Evolutionary conservation across 108 stramenopile species (phyloP).

Genomic region (Nitzschia inconspicua): DNA sequence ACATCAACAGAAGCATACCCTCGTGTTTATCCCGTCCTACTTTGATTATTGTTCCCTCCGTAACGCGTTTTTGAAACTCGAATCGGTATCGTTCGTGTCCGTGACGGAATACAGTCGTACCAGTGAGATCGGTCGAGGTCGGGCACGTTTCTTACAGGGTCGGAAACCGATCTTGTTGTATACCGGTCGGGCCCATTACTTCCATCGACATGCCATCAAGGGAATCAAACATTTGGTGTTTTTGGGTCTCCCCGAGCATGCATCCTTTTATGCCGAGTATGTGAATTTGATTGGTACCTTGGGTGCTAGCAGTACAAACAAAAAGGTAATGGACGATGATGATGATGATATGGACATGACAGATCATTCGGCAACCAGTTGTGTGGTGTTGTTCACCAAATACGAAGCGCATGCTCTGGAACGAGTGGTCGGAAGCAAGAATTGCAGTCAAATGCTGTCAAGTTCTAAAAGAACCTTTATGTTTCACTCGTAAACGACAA

Average conservation of each 20-base stretch:
- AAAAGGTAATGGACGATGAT: slow-evolving; percentile 13
- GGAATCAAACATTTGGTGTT: slow-evolving; percentile 88
- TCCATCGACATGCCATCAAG: slow-evolving; percentile 84
- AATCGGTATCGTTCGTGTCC: slow-evolving; percentile 61
- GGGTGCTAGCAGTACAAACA: neutral
- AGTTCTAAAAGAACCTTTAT: slow-evolving; percentile 70
- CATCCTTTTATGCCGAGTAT: slow-evolving; percentile 87
- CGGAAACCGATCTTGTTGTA: slow-evolving; percentile 89
- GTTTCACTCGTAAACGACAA: slow-evolving; percentile 50
- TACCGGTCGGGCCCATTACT: slow-evolving; percentile 94
- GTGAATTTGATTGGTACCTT: slow-evolving; percentile 65
- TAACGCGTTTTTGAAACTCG: slow-evolving; percentile 77
- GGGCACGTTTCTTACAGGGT: slow-evolving; percentile 91
- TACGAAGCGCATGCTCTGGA: slow-evolving; percentile 90
- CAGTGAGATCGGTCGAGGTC: slow-evolving; percentile 82
- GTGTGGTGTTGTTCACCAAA: slow-evolving; percentile 78
- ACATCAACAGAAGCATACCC: slow-evolving; percentile 79
- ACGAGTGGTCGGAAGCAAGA: slow-evolving; percentile 80
- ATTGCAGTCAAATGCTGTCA: slow-evolving; percentile 67
- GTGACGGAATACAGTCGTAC: slow-evolving; percentile 88
- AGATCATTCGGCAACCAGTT: slow-evolving; percentile 38
- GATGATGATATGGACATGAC: slow-evolving; percentile 18
- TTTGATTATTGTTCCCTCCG: slow-evolving; percentile 90
- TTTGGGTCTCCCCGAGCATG: slow-evolving; percentile 90
- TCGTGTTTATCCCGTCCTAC: slow-evolving; percentile 91